Conservation (phyloP, 208 protist species). For the Willaertia magna region DNA sequence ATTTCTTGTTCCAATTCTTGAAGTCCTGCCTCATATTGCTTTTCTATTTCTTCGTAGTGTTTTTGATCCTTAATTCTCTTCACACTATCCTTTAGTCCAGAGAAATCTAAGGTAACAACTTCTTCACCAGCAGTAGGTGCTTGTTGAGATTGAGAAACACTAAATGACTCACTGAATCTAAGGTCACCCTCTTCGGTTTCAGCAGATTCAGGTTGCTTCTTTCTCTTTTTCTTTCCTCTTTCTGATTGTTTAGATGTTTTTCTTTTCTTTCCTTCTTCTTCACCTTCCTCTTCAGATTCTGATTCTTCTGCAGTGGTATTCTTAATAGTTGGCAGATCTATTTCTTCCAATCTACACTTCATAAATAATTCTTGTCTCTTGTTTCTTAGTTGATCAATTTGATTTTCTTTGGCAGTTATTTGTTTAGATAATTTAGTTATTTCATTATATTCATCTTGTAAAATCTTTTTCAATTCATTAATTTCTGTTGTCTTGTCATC, state of each 20-base stretch:
- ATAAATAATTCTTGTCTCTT: slow-evolving; percentile 55
- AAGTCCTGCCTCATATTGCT: slow-evolving; percentile 41
- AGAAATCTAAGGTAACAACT: slow-evolving; percentile 50
- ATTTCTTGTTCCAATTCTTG: slow-evolving; percentile 47
- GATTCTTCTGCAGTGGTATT: neutral
- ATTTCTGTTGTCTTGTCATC: slow-evolving; percentile 42
- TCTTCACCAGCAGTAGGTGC: neutral
- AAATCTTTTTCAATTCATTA: slow-evolving; percentile 26
- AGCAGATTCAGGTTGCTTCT: neutral
- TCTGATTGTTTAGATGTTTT: neutral
- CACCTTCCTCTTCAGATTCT: neutral
- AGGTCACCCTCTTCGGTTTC: slow-evolving; percentile 10
- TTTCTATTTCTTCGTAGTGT: slow-evolving; percentile 46
- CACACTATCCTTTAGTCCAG: slow-evolving; percentile 39
- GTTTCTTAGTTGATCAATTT: slow-evolving; percentile 57
- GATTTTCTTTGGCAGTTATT: slow-evolving; percentile 47
- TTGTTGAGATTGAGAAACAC: neutral
- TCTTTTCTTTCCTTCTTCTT: slow-evolving; percentile 18
- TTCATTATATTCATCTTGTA: slow-evolving; percentile 33
- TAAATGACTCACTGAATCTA: slow-evolving; percentile 48
- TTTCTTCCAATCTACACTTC: slow-evolving; percentile 65
- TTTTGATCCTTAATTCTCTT: slow-evolving; percentile 34
- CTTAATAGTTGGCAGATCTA: slow-evolving; percentile 39
- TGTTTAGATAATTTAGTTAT: slow-evolving; percentile 47
- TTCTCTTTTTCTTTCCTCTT: slow-evolving; percentile 3